phyloP scores from a whole-genome alignment of 768 basidiomycete genomes.

The Boletus patriciae region DNA sequence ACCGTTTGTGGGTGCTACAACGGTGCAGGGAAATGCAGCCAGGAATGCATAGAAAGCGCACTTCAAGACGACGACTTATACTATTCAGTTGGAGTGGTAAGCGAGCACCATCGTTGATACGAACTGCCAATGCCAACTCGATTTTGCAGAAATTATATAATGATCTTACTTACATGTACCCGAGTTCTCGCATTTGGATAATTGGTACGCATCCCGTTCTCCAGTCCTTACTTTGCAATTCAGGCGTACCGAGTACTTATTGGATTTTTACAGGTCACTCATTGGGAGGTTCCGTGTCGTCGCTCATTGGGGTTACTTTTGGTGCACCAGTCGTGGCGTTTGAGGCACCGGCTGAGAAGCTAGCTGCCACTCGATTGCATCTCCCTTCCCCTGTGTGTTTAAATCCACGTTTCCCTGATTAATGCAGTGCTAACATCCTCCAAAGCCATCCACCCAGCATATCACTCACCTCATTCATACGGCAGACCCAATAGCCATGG shows the following conservation, averaged over 20 bases:
- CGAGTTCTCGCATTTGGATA: conserved; percentile 86
- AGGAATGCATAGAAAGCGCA: conserved; percentile 75
- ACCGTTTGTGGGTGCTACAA: conserved; percentile 88
- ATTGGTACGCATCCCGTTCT: conserved; percentile 46
- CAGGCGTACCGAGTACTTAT: background rate
- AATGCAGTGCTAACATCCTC: background rate
- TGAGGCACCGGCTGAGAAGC: conserved; percentile 76
- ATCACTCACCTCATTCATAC: conserved; percentile 91
- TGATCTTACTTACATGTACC: conserved; percentile 89
- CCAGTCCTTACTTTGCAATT: background rate
- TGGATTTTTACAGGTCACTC: conserved; percentile 53
- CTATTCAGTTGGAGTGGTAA: conserved; percentile 80
- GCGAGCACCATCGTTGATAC: conserved; percentile 24
- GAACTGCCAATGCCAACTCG: background rate
- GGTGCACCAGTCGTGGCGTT: conserved; percentile 92
- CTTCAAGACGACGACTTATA: conserved; percentile 83
- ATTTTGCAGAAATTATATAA: conserved; percentile 79
- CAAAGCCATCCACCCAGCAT: conserved; percentile 66
- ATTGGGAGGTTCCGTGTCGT: conserved; percentile 82
- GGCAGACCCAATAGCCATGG: conserved; percentile 91
- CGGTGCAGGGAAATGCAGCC: conserved; percentile 73
- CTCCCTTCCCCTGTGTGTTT: conserved; percentile 76
- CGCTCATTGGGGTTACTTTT: conserved; percentile 85
- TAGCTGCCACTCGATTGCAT: conserved; percentile 76
- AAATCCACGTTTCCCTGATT: background rate